A percentile compares a stretch with the other conserved stretches of the same genome.
Conservation (phyloP, 2,329 filamentous ascomycete genomes). For the Phaeosphaeria sp. region DNA sequence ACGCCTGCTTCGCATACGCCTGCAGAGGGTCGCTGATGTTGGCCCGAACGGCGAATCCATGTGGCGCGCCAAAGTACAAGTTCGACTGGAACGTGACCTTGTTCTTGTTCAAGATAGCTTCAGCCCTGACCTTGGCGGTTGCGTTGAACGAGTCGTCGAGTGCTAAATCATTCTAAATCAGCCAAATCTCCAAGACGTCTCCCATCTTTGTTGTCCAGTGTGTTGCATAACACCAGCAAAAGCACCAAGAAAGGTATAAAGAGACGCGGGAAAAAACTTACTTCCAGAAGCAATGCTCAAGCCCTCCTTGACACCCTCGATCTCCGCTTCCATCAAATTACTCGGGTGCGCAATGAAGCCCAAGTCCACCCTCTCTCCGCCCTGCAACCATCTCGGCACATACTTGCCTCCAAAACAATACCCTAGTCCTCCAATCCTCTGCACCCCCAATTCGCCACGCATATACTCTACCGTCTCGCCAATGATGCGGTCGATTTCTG, state of each 20-base stretch:
- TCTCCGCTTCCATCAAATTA: slow-evolving; percentile 70
- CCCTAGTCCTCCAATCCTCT: slow-evolving; percentile 68
- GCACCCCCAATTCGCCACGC: slow-evolving; percentile 60
- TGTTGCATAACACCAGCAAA: neutral
- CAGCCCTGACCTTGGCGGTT: slow-evolving; percentile 22
- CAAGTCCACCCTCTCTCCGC: slow-evolving; percentile 60
- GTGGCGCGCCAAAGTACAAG: slow-evolving; percentile 40
- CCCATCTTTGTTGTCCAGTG: neutral
- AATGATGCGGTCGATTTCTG: slow-evolving; percentile 57
- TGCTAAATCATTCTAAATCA: slow-evolving; percentile 16
- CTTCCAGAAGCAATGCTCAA: slow-evolving; percentile 68
- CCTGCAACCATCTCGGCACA: slow-evolving; percentile 67
- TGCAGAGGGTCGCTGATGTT: slow-evolving; percentile 37
- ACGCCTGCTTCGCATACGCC: slow-evolving; percentile 45
- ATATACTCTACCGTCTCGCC: slow-evolving; percentile 63
- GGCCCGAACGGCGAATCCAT: slow-evolving; percentile 44
- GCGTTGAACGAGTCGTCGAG: slow-evolving; percentile 28
- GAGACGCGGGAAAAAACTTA: slow-evolving; percentile 33
- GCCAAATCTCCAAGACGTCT: neutral
- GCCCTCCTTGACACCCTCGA: slow-evolving; percentile 68
- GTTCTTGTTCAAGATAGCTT: slow-evolving; percentile 33
- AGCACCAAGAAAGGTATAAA: neutral
- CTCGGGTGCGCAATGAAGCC: slow-evolving; percentile 76
- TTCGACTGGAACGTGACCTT: slow-evolving; percentile 42
- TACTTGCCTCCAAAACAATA: slow-evolving; percentile 83